Percentiles rank a stretch among this genome's conserved stretches.
Conservation (phyloP, 805 yeast species). For the Yarrowia keelungensis region DNA sequence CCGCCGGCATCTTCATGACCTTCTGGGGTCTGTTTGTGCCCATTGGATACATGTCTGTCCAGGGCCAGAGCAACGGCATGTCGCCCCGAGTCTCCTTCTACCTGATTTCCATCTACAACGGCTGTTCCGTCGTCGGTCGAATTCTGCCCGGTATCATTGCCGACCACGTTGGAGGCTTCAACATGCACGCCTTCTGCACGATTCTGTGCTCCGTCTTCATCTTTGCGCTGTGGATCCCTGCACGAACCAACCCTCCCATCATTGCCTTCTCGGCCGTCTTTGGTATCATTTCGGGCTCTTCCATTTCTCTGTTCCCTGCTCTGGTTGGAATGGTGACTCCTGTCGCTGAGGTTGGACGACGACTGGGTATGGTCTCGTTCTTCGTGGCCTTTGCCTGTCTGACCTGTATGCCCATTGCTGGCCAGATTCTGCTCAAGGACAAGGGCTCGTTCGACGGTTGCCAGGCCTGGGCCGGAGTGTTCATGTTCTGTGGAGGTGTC, state of each 20-base stretch:
- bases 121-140: constrained; percentile 61
- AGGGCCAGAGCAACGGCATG: constrained; percentile 52
- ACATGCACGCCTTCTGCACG: constrained; percentile 60
- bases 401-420: constrained; percentile 53
- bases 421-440: constrained; percentile 42
- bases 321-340: constrained; percentile 69
- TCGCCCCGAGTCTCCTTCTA: constrained; percentile 47
- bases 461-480: constrained; percentile 35
- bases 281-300: constrained; percentile 68
- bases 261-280: constrained; percentile 60
- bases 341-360: constrained; percentile 68
- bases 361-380: constrained; percentile 71
- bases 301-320: constrained; percentile 69
- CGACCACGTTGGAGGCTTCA: constrained; percentile 63
- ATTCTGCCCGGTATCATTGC: constrained; percentile 62
- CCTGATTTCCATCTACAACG: constrained; percentile 58
- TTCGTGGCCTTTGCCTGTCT: constrained; percentile 51
- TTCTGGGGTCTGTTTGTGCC: constrained; percentile 63
- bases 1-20: constrained; percentile 48
- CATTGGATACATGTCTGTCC: constrained; percentile 63
- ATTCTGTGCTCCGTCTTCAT: constrained; percentile 56
- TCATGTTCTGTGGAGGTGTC: constrained; percentile 39
- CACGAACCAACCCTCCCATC: constrained; percentile 48
- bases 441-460: constrained; percentile 17
- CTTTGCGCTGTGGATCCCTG: constrained; percentile 68